Percentiles rank a stretch among this genome's conserved stretches.
These are phyloP conservation scores for Podila verticillata DNA, from an alignment of 192 early-diverging fungal species.

Conservation along the genomic window DNA sequence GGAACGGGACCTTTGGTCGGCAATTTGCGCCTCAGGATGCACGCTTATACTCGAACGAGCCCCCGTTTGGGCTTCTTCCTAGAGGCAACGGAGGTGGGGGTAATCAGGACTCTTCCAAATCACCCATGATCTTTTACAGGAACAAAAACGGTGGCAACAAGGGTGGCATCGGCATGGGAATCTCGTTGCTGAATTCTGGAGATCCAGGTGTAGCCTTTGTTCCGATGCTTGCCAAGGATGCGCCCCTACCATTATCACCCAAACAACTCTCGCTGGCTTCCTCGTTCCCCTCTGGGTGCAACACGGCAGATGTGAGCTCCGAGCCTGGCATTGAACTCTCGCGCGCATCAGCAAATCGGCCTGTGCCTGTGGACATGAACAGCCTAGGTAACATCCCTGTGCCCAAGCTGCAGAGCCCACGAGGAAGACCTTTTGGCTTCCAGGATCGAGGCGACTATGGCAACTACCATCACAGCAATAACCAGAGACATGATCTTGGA, in stretches of 20 bases:
- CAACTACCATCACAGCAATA: background rate
- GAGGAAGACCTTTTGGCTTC: background rate
- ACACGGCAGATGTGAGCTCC: slow-evolving; percentile 7
- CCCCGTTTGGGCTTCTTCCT: slow-evolving; percentile 18
- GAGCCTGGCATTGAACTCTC: slow-evolving; percentile 40
- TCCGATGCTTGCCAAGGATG: background rate
- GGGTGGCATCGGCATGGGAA: background rate
- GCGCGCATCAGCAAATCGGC: slow-evolving; percentile 9
- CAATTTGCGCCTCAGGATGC: slow-evolving; percentile 39
- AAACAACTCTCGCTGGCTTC: slow-evolving; percentile 13
- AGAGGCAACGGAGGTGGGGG: background rate
- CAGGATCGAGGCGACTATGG: slow-evolving; percentile 1
- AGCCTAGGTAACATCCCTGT: background rate
- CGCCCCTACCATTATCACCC: slow-evolving; percentile 7
- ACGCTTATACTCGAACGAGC: slow-evolving; percentile 28
- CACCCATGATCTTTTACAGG: background rate
- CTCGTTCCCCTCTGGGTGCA: slow-evolving; percentile 20
- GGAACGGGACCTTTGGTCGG: slow-evolving; percentile 18
- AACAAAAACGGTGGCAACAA: background rate
- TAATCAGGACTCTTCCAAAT: background rate
- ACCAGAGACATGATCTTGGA: background rate
- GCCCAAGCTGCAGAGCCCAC: slow-evolving; percentile 13
- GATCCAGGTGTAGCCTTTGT: background rate
- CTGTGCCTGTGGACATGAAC: slow-evolving; percentile 1
- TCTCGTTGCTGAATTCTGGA: background rate